A percentile compares a stretch with the other conserved stretches of the same genome.
These are phyloP conservation scores for Diplogelasinospora grovesii DNA, from an alignment of 495 filamentous ascomycete genomes.

Conservation along the genomic window DNA sequence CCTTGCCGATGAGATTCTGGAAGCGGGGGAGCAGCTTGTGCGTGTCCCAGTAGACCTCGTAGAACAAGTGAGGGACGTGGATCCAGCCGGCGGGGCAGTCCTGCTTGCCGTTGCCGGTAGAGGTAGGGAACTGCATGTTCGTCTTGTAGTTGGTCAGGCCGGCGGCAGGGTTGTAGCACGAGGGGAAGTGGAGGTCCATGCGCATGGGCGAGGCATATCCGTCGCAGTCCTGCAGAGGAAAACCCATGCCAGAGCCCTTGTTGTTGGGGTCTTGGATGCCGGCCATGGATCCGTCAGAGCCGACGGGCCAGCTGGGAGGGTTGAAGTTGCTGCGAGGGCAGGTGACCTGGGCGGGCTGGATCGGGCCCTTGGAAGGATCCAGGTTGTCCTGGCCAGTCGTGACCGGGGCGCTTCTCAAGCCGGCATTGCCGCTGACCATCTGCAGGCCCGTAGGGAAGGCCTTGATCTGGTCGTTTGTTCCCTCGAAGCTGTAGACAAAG, in stretches of 20 bases:
- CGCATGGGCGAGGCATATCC: conserved; percentile 52
- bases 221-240: conserved; percentile 46
- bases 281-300: conserved; percentile 39
- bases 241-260: conserved; percentile 41
- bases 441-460: conserved; percentile 65
- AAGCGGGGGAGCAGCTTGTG: conserved; percentile 46
- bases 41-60: conserved; percentile 61
- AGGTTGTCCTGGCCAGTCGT: conserved; percentile 27
- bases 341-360: conserved; percentile 40
- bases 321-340: conserved; percentile 41
- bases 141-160: conserved; percentile 44
- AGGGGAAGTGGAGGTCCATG: conserved; percentile 45
- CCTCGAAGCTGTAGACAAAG: conserved; percentile 43
- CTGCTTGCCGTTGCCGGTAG: conserved; percentile 43
- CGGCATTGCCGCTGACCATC: conserved; percentile 62
- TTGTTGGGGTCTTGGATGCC: conserved; percentile 46
- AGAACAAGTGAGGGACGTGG: conserved; percentile 55
- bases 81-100: conserved; percentile 58
- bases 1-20: conserved; percentile 47
- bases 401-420: conserved; percentile 34
- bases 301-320: conserved; percentile 44
- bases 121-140: conserved; percentile 47
- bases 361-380: conserved; percentile 34
- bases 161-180: conserved; percentile 53
- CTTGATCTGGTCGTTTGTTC: conserved; percentile 51